Evolutionary conservation across 805 yeast genomes (phyloP).

Genomic region (Pichia deserticola): DNA sequence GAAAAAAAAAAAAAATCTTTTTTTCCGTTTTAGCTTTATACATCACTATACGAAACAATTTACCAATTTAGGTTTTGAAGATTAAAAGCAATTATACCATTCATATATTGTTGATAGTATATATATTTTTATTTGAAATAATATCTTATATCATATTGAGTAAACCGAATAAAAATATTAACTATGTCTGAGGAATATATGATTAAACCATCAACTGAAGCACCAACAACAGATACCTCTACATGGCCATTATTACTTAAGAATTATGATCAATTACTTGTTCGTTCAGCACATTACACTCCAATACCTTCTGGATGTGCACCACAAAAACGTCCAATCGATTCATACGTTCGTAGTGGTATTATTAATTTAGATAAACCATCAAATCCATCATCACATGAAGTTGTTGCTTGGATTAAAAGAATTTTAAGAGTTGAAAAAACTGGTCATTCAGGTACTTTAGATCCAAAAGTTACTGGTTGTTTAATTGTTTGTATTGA

Average conservation of each 20-base stretch:
- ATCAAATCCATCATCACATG: slow-evolving; percentile 96
- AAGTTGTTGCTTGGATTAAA: slow-evolving; percentile 99
- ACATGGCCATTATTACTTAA: slow-evolving; percentile 94
- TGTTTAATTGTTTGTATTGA: slow-evolving; percentile 97
- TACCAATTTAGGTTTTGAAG: no score
- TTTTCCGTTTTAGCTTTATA: neutral
- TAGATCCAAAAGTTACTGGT: slow-evolving; percentile 96
- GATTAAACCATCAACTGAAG: slow-evolving; percentile 81
- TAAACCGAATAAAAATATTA: no score
- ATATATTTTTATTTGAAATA: no score
- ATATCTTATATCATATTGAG: no score
- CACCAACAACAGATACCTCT: slow-evolving; percentile 78
- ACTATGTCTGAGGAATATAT: slow-evolving; percentile 38
- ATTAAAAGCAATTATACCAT: no score
- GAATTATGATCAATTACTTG: slow-evolving; percentile 87
- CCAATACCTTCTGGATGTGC: slow-evolving; percentile 95
- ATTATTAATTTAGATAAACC: slow-evolving; percentile 97
- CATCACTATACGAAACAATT: no score
- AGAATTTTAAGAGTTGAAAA: slow-evolving; percentile 92
- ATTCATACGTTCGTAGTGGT: slow-evolving; percentile 86
- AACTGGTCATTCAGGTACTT: slow-evolving; percentile 98
- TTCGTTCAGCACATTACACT: slow-evolving; percentile 94
- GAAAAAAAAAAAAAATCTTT: neutral
- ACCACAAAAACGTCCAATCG: slow-evolving; percentile 90
- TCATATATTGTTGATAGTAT: no score